Evolutionary conservation across 75 land plant species (phyloP), one percentile per base, ranked within the genome.

Genomic region (Gnetum montanum): DNA sequence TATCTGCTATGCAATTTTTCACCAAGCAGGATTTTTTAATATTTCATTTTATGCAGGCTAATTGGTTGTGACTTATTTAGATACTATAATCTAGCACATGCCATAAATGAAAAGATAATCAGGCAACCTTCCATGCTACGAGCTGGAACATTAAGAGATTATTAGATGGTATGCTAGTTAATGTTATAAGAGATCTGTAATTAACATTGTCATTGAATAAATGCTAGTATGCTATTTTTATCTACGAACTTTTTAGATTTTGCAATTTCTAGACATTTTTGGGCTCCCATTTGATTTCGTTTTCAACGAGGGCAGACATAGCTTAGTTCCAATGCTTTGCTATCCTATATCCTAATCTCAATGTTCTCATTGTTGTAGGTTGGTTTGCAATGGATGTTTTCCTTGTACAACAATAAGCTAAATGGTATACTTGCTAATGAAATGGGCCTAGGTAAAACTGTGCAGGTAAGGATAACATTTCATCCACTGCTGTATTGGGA

Each of bases 331-430:
- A n/a, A n/a, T n/a, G n/a, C n/a, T n/a, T n/a, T n/a, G n/a, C n/a
- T 33, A 19, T 53, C 12, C 16, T 5, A 19, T 23, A 31, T 53
- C 37, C 11, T 10, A 33, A 33, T 48, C 28, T 31, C 34, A 18
- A 52, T 34, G 1, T 65, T 29, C 22, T 54, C 57, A 18, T n/a
- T 25, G 48, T 41, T 63, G 57, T 67, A 95, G 99, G 96, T 95
- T 69, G 99, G 99, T 36, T 71, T 95, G 62, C 99, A 95, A 56
- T 95, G 99, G 99, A 95, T 95, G 99, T 93, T 95, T 37, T 95
- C 99, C 6, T 72, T 95, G 82, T 95, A 95, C 61, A 95, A 95
- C 71, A 95, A 95, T 66, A 83, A 95, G 61, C 61, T 95, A 45
- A 95, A 95, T 77, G 99, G 99, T 22, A 95, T 95, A 63, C 76